phyloP scores from a whole-genome alignment of 2,329 filamentous ascomycete species.

The Emmonsiellopsis sp. region DNA sequence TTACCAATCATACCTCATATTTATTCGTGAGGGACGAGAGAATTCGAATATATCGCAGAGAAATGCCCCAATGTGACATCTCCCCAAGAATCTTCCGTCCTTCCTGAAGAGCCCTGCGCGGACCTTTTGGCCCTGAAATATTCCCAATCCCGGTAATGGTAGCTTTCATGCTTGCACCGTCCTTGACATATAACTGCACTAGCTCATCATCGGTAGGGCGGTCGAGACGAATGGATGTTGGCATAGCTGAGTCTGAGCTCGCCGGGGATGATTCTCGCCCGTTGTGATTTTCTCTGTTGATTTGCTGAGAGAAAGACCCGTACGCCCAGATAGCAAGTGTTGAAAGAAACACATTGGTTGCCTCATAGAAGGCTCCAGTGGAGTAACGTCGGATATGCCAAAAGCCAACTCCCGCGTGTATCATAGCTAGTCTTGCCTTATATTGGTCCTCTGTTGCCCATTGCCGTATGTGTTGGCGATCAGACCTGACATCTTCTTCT shows the following conservation, averaged over 20 bases:
- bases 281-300: no score
- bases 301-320: background rate
- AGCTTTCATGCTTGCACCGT: constrained; percentile 22
- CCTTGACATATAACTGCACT: constrained; percentile 46
- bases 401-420: constrained; percentile 44
- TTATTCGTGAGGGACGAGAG: no score
- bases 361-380: constrained; percentile 40
- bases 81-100: background rate
- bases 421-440: constrained; percentile 46
- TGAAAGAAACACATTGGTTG: constrained; percentile 36
- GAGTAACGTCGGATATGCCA: constrained; percentile 45
- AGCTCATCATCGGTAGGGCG: constrained; percentile 49
- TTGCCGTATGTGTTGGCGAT: no score
- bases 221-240: constrained; percentile 44
- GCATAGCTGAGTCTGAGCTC: constrained; percentile 6
- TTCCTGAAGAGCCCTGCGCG: no score
- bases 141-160: no score
- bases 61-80: no score
- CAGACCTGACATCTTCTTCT: constrained; percentile 9
- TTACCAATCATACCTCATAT: no score
- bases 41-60: no score
- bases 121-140: no score
- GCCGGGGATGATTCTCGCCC: background rate
- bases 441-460: constrained; percentile 9
- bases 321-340: constrained; percentile 42